Percentiles rank a stretch among this genome's conserved stretches.
phyloP scores from a whole-genome alignment of 176 grass and related monocot genomes.

The Carex kokanica region DNA sequence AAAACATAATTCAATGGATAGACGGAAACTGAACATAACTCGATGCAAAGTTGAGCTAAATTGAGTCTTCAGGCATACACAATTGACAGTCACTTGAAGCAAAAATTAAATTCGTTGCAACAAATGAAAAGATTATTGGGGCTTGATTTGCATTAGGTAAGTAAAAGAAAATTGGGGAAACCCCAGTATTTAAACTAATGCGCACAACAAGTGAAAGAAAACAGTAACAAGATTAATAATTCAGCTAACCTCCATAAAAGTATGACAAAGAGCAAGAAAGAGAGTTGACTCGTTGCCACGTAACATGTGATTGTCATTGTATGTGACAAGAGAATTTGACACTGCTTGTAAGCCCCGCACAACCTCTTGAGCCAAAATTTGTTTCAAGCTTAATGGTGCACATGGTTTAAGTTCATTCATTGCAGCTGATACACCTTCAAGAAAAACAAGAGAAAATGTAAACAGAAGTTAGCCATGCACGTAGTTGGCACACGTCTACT shows the following conservation, averaged over 20 bases:
- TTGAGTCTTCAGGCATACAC: neutral
- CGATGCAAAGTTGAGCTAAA: neutral
- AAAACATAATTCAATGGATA: neutral
- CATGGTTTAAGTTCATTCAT: conserved; percentile 96
- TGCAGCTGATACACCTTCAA: conserved; percentile 81
- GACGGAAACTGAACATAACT: neutral
- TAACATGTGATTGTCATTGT: conserved; percentile 87
- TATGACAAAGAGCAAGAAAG: conserved; percentile 85
- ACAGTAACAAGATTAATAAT: neutral
- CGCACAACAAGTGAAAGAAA: conserved; percentile 1
- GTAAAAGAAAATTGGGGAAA: neutral
- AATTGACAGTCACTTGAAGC: neutral
- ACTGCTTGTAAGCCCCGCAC: conserved; percentile 76
- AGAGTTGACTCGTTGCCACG: conserved; percentile 83
- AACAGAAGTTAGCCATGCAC: conserved; percentile 8
- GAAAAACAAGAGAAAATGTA: conserved; percentile 3
- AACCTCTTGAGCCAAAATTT: conserved; percentile 76
- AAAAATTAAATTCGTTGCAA: neutral
- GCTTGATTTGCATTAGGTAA: neutral
- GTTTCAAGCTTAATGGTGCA: conserved; percentile 78
- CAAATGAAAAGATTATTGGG: conserved; percentile 16
- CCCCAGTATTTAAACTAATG: neutral
- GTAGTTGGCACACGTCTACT: neutral
- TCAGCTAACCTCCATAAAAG: conserved; percentile 74
- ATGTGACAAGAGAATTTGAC: conserved; percentile 88